Percentiles rank a stretch among this genome's conserved stretches.
Evolutionary conservation across 768 basidiomycete species (phyloP).

Genomic region (Strobilomyces confusus): DNA sequence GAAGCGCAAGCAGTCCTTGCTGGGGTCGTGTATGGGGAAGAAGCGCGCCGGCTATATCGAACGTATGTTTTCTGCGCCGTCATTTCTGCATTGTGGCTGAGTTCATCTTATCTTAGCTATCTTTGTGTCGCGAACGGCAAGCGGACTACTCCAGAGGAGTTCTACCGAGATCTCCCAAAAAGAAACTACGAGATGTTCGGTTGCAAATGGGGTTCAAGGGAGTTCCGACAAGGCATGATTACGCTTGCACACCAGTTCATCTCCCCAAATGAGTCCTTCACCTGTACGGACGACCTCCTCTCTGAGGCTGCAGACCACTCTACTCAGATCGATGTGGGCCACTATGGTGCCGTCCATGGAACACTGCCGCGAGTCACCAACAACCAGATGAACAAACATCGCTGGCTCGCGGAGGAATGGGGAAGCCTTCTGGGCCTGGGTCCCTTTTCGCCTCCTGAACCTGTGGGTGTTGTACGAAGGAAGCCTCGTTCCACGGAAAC

Average conservation of each 20-base stretch:
- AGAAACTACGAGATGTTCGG: neutral
- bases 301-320: constrained; percentile 2
- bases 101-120: neutral
- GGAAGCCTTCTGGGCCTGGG: neutral
- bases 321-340: neutral
- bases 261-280: neutral
- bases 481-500: neutral
- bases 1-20: constrained; percentile 1
- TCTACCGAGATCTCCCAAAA: neutral
- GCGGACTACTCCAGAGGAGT: neutral
- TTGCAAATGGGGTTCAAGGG: neutral
- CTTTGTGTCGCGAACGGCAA: constrained; percentile 1
- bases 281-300: neutral
- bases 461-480: neutral
- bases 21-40: neutral
- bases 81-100: neutral
- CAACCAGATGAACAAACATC: neutral
- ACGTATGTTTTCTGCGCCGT: neutral
- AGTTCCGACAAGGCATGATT: constrained; percentile 6
- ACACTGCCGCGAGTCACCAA: neutral
- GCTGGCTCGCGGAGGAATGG: neutral
- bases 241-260: constrained; percentile 1
- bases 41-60: neutral
- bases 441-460: neutral
- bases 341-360: neutral